These are phyloP conservation scores for Abortiporus biennis DNA, from an alignment of 1,284 basidiomycete species.

Conservation along the genomic window DNA sequence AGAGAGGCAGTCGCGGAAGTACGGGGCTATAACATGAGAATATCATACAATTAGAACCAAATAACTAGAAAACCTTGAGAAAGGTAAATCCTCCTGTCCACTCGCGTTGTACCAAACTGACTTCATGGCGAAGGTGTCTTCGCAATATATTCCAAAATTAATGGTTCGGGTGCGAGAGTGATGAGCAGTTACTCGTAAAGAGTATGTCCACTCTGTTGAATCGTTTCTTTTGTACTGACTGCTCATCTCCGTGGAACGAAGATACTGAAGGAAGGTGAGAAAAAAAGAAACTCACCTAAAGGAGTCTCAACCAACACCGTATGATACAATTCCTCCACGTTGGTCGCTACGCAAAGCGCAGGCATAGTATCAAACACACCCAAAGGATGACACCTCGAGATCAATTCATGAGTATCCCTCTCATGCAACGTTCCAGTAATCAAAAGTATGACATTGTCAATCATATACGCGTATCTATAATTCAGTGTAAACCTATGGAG, in stretches of 20 bases:
- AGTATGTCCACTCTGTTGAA: no score
- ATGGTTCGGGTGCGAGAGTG: no score
- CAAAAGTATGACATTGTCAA: constrained; percentile 97
- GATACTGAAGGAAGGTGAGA: no score
- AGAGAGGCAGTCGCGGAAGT: constrained; percentile 94
- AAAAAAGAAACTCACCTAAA: constrained; percentile 64
- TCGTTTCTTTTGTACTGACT: no score
- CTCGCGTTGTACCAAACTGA: no score
- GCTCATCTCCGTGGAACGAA: no score
- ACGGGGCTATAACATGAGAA: constrained; percentile 66
- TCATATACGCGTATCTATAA: constrained; percentile 94
- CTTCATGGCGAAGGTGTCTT: no score
- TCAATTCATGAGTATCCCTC: constrained; percentile 93
- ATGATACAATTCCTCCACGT: constrained; percentile 98
- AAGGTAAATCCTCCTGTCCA: no score
- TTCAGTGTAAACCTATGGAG: neutral
- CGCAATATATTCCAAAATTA: no score
- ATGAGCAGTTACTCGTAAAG: no score
- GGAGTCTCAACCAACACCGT: constrained; percentile 97
- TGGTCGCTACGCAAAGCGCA: constrained; percentile 97
- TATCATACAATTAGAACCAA: no score
- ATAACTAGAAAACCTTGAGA: constrained; percentile 1
- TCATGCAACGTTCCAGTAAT: constrained; percentile 98
- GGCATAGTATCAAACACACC: constrained; percentile 99
- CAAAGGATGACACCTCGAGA: constrained; percentile 95